Conservation (phyloP, 1,139 yeast genomes). For the Yamadazyma songkhlaensis region DNA sequence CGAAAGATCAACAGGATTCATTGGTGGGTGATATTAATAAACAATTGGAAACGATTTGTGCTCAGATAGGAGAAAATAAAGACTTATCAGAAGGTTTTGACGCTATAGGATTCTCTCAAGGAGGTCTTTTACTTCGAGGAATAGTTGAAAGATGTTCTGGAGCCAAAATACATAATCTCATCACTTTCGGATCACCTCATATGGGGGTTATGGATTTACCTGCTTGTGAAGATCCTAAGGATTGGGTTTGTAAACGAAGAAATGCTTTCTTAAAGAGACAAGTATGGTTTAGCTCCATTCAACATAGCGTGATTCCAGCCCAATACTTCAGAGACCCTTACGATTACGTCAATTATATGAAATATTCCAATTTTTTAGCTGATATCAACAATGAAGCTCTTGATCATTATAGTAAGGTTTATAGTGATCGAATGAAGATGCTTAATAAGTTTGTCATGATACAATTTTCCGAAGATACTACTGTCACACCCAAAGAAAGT, state of each 20-base stretch:
- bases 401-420: constrained; percentile 25
- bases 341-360: constrained; percentile 46
- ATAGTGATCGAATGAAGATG: constrained; percentile 37
- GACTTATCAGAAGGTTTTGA: constrained; percentile 58
- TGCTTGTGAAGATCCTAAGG: constrained; percentile 46
- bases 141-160: constrained; percentile 55
- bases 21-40: constrained; percentile 60
- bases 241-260: constrained; percentile 60
- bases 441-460: constrained; percentile 58
- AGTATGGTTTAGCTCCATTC: constrained; percentile 60
- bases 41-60: constrained; percentile 36
- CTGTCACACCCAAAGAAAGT: constrained; percentile 70
- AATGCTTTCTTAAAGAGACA: constrained; percentile 56
- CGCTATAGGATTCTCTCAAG: constrained; percentile 81
- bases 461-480: constrained; percentile 58
- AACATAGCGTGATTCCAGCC: constrained; percentile 62
- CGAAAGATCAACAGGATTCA: constrained; percentile 52
- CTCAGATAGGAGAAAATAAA: constrained; percentile 34
- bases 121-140: constrained; percentile 71
- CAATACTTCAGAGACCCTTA: constrained; percentile 67
- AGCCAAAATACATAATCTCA: constrained; percentile 49
- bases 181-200: constrained; percentile 84
- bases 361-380: constrained; percentile 55
- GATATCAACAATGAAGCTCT: constrained; percentile 63
- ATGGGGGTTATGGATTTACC: constrained; percentile 75